These are phyloP conservation scores for Parietaria judaica DNA, from an alignment of 306 rosid genomes.

Conservation along the genomic window DNA sequence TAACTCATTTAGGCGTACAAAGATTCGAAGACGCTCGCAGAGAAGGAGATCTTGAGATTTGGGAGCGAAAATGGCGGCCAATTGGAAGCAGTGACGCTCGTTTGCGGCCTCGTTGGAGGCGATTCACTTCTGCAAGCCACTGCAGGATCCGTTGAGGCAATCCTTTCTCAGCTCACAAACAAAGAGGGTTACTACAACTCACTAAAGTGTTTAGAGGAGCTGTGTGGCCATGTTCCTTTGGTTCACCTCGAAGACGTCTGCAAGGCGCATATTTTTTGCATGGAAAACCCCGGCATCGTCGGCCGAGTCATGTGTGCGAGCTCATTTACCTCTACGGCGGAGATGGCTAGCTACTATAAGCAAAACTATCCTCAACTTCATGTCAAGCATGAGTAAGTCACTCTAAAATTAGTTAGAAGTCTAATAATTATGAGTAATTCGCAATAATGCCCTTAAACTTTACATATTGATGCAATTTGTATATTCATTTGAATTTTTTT, in stretches of 20 bases:
- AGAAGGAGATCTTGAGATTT: conserved; percentile 21
- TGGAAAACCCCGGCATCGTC: conserved; percentile 20
- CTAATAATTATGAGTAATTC: too few species aligned
- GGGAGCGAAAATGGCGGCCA: conserved; percentile 13
- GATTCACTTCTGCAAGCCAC: not conserved
- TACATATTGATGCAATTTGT: too few species aligned
- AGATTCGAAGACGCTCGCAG: conserved; percentile 25
- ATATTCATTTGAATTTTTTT: too few species aligned
- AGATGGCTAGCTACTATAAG: conserved; percentile 34
- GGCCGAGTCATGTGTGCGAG: conserved; percentile 36
- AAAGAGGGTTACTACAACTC: not conserved
- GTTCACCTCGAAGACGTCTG: conserved; percentile 30
- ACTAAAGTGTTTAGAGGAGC: conserved; percentile 19
- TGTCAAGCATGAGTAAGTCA: conserved; percentile 34
- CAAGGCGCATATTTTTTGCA: conserved; percentile 32
- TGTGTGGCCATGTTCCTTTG: conserved; percentile 27
- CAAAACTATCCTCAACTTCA: conserved; percentile 29
- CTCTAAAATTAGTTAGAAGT: too few species aligned
- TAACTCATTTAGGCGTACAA: conserved; percentile 13
- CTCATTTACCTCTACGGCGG: conserved; percentile 33
- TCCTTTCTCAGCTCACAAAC: conserved; percentile 21
- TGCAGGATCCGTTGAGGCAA: not conserved
- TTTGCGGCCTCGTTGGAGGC: conserved; percentile 31
- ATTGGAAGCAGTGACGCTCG: conserved; percentile 27
- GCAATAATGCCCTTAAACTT: too few species aligned